Percentiles rank a stretch among this genome's conserved stretches.
These are phyloP conservation scores for Didymella keratinophila DNA, from an alignment of 2,329 filamentous ascomycete genomes.

Conservation along the genomic window DNA sequence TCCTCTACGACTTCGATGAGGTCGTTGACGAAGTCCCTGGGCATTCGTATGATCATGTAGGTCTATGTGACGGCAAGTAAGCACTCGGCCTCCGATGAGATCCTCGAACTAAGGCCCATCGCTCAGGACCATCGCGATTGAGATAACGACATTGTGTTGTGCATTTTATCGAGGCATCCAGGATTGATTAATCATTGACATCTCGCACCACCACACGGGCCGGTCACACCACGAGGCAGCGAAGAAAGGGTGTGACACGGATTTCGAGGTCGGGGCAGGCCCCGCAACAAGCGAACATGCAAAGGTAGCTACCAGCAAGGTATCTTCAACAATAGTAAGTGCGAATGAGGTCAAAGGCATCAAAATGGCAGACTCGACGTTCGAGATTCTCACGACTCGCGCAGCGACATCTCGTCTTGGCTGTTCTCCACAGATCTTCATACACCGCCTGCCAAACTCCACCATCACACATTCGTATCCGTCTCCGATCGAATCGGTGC, in stretches of 20 bases:
- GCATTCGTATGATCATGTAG: neutral
- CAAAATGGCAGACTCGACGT: neutral
- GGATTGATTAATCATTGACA: neutral
- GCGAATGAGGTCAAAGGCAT: neutral
- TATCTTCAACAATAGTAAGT: neutral
- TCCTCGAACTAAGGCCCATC: neutral
- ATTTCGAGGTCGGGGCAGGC: neutral
- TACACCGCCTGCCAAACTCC: neutral
- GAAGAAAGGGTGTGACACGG: neutral
- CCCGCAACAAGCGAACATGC: neutral
- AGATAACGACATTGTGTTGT: neutral
- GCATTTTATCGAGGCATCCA: neutral
- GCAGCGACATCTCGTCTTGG: neutral
- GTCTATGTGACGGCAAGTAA: neutral
- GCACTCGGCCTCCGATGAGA: neutral
- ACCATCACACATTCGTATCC: neutral
- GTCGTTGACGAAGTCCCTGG: neutral
- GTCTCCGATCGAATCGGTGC: neutral
- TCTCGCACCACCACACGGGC: neutral
- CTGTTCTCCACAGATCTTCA: slow-evolving; percentile 8
- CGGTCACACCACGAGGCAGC: neutral
- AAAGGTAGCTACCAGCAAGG: neutral
- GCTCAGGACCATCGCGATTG: neutral
- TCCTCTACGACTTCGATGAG: neutral
- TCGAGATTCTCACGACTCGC: neutral